Base-by-base conservation (phyloP, 169 alveolate genomes). In the Eimeria maxima region DNA sequence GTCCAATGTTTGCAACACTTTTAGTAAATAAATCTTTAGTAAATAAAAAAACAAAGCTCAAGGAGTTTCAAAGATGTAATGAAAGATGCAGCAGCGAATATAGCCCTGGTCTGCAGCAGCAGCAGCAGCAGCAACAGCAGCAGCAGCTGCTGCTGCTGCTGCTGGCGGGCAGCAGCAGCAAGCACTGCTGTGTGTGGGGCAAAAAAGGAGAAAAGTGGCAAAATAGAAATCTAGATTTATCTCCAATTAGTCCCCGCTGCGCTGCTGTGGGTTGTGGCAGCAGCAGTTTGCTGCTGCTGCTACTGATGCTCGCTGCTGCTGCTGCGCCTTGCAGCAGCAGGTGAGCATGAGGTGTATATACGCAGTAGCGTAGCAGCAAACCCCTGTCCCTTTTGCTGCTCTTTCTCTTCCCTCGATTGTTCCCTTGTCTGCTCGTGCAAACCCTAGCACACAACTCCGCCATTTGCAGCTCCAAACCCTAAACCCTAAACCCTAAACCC, bases 271-370 rank as follows among this genome's bases (percentile, higher is more conserved):
- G 57, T 16, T 20, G 57, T 38, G 22, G 6, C 88, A 44, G 88
- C 57, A 50, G 57, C 57, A 50, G 11, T 50, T 11, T 50, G 57
- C 57, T 50, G 57, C 57, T 50, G 57, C 57, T 57, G 42, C 63
- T 78, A 65, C 65, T 78, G 88, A 60, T 38, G 88, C 67, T 78
- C 5, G 88, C 88, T 78, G 88, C 27, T 45, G 65, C 63, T 38
- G 65, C 88, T 78, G 57, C 88, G 44, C 65, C 88, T 65, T 65
- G 88, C 88, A 16, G 88, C 88, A 78, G n/a, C n/a, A n/a, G n/a
- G 45, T 57, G 63, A 45, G 86, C 57, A n/a, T n/a, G n/a, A 78
- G 55, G 83, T n/a, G 83, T 38, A n/a, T 20, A 13, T 73, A 73
- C 50, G 7, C 74, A 5, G 27, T n/a, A 65, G 20, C 74, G 6